Conservation (phyloP, 75 land plant species). For the Chamaecyparis obtusa region DNA sequence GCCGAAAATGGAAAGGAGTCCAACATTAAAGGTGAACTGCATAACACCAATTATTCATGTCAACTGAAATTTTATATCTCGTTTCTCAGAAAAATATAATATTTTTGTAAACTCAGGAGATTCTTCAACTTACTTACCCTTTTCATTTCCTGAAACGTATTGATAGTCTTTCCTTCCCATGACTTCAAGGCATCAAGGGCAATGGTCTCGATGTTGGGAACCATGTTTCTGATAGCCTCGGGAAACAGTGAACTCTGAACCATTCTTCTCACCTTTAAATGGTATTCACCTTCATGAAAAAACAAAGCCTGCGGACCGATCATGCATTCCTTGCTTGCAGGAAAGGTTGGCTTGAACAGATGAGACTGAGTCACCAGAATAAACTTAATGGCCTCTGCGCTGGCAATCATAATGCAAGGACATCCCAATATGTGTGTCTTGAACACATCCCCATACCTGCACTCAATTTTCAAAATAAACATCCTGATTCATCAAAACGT, state of each 20-base stretch:
- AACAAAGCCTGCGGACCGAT: constrained; percentile 59
- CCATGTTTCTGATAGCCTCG: constrained; percentile 25
- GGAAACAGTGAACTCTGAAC: constrained; percentile 46
- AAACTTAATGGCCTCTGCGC: constrained; percentile 50
- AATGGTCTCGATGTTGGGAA: constrained; percentile 40
- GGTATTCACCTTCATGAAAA: constrained; percentile 69
- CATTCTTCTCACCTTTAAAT: constrained; percentile 40
- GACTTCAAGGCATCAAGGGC: constrained; percentile 31
- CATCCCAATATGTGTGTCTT: constrained; percentile 75
- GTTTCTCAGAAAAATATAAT: too few species aligned
- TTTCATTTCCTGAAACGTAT: constrained; percentile 60
- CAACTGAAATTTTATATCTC: neutral
- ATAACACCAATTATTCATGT: neutral
- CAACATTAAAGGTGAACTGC: constrained; percentile 65
- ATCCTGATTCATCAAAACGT: neutral
- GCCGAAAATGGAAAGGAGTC: constrained; percentile 46
- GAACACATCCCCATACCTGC: constrained; percentile 67
- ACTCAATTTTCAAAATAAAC: neutral
- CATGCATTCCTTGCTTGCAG: constrained; percentile 55
- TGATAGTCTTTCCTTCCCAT: constrained; percentile 36
- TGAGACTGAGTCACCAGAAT: constrained; percentile 41
- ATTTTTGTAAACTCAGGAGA: neutral
- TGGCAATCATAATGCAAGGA: constrained; percentile 66
- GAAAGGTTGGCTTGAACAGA: constrained; percentile 69
- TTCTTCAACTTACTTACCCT: constrained; percentile 28